Evolutionary conservation across 805 yeast genomes (phyloP).

Genomic region (Kodamaea jinghongensis): DNA sequence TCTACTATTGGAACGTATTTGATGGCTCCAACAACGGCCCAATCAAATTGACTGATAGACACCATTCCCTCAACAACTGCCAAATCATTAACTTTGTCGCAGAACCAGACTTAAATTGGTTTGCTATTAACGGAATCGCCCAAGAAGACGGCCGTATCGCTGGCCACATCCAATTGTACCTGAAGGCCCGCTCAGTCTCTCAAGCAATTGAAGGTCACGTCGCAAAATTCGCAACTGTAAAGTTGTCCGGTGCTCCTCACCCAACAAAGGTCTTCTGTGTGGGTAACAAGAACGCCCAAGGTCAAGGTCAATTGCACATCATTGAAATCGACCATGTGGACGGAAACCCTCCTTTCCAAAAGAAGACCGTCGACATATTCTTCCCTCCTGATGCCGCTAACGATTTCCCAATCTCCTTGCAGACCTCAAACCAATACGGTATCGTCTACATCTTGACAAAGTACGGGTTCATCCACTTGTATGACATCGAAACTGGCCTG

Average conservation of each 20-base stretch:
- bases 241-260: conserved; percentile 65
- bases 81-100: conserved; percentile 91
- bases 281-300: conserved; percentile 80
- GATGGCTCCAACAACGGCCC: conserved; percentile 84
- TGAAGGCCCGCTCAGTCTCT: conserved; percentile 84
- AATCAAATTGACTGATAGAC: conserved; percentile 74
- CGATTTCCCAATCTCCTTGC: conserved; percentile 94
- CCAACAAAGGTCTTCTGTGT: conserved; percentile 89
- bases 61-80: conserved; percentile 68
- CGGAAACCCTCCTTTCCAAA: conserved; percentile 77
- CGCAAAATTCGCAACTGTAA: conserved; percentile 77
- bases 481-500: conserved; percentile 89
- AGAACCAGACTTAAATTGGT: conserved; percentile 82
- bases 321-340: conserved; percentile 95
- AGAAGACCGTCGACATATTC: conserved; percentile 88
- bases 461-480: conserved; percentile 93
- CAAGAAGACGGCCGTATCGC: conserved; percentile 93
- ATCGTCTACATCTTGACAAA: conserved; percentile 87
- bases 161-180: conserved; percentile 92
- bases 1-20: conserved; percentile 80
- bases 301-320: conserved; percentile 74
- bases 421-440: conserved; percentile 82
- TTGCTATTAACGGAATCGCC: conserved; percentile 91
- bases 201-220: conserved; percentile 99
- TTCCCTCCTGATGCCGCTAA: conserved; percentile 95